Evolutionary conservation across 164 flowering plant genomes (phyloP), one percentile per base, ranked within the genome.

Genomic region (Stephania japonica): DNA sequence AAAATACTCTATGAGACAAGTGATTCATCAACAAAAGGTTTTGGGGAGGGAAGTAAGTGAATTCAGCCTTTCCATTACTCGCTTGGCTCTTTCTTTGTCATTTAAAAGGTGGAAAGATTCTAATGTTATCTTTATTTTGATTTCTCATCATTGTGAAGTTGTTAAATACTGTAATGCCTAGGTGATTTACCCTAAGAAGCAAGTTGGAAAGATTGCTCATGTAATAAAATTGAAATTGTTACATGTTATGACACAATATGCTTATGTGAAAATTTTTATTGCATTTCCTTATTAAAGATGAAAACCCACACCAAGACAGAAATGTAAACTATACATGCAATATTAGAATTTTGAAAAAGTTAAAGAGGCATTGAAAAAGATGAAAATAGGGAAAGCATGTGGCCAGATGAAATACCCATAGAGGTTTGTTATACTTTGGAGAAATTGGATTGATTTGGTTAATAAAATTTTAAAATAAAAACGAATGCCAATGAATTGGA

Each of bases 1-100:
- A 83, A 88, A 97, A 84, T 94, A 94, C 85, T 91, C 97, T 53
- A 88, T 81, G 77, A 91, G 82, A 80, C 97, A 92, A 86, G 98
- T 94, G 79, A 79, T 89, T 73, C 91, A 89, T 75, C 91, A 84
- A 71, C 97, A 89, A 69, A 87, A 88, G 80, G 89, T 88, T 75
- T 56, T 78, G 24, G 87, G 86, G 71, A 87, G 95, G 75, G 88
- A 87, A 72, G 97, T 89, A 78, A 83, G 84, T 79, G 49, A 24
- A n/a, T 59, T 59, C 2, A 21, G 16, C 53, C 16, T 47, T 59
- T 59, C 21, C n/a, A 18, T 59, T 59, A 19, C 64, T 18, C 9
- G n/a, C 19, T 11, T 59, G 21, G 23, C 23, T 59, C 24, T 19
- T 7, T n/a, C n/a, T 21, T 59, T 18, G n/a, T 59, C 64, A 3